Evolutionary conservation across 1,284 basidiomycete genomes (phyloP).

Genomic region (Irpex sp.): DNA sequence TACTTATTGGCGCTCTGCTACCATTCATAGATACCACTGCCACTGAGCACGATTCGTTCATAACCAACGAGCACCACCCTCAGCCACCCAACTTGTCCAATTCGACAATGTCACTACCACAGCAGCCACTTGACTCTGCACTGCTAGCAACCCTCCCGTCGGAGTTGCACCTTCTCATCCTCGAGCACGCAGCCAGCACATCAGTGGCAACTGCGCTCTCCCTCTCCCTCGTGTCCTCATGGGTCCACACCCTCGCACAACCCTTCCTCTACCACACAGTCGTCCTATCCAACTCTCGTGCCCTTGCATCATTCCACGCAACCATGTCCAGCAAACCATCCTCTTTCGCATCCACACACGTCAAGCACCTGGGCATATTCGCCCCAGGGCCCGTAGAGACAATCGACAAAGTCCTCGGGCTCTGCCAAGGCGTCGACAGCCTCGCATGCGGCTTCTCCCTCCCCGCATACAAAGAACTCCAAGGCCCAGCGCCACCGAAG

Average conservation of each 20-base stretch:
- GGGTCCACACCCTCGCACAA: conserved; percentile 30
- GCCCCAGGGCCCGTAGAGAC: conserved; percentile 32
- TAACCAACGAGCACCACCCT: background rate
- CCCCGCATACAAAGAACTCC: conserved; percentile 25
- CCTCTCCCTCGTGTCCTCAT: conserved; percentile 33
- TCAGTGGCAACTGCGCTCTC: conserved; percentile 27
- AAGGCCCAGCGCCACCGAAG: conserved; percentile 11
- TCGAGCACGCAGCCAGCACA: conserved; percentile 31
- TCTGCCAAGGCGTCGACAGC: conserved; percentile 30
- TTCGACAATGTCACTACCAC: conserved; percentile 5
- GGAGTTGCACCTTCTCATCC: conserved; percentile 33
- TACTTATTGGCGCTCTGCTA: background rate
- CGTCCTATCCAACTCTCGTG: conserved; percentile 30
- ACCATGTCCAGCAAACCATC: conserved; percentile 27
- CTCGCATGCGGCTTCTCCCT: conserved; percentile 38
- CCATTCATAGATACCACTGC: background rate
- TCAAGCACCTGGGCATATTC: conserved; percentile 30
- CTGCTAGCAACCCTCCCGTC: conserved; percentile 31
- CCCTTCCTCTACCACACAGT: conserved; percentile 37
- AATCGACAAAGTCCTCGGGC: conserved; percentile 30
- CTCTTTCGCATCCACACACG: conserved; percentile 21
- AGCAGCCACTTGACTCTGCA: conserved; percentile 10
- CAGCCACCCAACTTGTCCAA: background rate
- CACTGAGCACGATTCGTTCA: background rate
- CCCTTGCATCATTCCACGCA: conserved; percentile 30